A percentile compares a stretch with the other conserved stretches of the same genome.
phyloP scores from a whole-genome alignment of 176 grass and related monocot species.

The Neostapfia colusana region DNA sequence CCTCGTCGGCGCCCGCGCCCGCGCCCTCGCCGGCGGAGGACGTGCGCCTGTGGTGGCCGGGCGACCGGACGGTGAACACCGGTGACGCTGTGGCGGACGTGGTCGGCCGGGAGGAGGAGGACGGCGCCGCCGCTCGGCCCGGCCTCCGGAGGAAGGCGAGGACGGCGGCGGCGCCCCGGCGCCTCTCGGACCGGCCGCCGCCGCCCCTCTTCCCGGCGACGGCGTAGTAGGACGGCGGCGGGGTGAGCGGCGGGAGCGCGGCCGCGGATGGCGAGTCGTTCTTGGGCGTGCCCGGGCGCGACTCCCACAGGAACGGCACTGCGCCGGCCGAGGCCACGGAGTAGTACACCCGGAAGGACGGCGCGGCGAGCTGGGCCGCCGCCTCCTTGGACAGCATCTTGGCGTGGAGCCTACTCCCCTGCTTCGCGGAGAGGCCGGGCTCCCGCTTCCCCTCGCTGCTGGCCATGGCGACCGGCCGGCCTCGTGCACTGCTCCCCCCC shows the following conservation, averaged over 20 bases:
- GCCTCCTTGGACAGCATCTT: slow-evolving; percentile 56
- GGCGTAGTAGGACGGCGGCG: slow-evolving; percentile 57
- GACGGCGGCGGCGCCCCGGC: not conserved
- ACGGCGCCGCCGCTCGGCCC: not conserved
- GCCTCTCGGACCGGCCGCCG: not conserved
- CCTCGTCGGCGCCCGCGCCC: too few species aligned
- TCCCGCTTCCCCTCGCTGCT: slow-evolving; percentile 5
- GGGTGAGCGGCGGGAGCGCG: slow-evolving; percentile 50
- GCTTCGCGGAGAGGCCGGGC: not conserved
- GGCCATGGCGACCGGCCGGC: too few species aligned
- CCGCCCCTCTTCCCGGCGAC: not conserved
- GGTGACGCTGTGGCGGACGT: slow-evolving; percentile 38
- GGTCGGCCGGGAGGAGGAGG: slow-evolving; percentile 4
- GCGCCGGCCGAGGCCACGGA: slow-evolving; percentile 43
- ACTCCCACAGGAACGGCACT: slow-evolving; percentile 60
- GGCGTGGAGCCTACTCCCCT: slow-evolving; percentile 46
- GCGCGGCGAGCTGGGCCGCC: slow-evolving; percentile 36
- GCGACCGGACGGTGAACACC: slow-evolving; percentile 40
- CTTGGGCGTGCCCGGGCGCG: slow-evolving; percentile 61
- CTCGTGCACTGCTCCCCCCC: too few species aligned
- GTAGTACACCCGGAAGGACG: slow-evolving; percentile 71
- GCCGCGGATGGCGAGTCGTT: slow-evolving; percentile 31
- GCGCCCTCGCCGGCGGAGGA: slow-evolving; percentile 30
- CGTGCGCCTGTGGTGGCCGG: slow-evolving; percentile 12
- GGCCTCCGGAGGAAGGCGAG: slow-evolving; percentile 25